These are phyloP conservation scores for Coemansia sp. DNA, from an alignment of 192 early-diverging fungal species.

Conservation along the genomic window DNA sequence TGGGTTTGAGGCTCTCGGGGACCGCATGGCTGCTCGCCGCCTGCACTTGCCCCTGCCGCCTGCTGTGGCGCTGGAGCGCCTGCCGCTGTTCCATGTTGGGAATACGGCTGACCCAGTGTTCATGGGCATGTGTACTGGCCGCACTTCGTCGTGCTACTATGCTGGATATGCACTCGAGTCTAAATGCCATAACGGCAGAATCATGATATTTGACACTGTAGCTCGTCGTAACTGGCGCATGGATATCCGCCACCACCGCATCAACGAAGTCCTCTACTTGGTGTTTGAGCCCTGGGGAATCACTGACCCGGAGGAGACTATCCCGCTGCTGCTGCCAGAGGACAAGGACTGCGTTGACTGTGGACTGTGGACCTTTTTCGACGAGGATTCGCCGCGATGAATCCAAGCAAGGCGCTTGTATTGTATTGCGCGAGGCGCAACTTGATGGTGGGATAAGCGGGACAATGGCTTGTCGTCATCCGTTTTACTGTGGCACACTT, in stretches of 20 bases:
- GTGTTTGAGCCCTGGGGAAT: slow-evolving; percentile 55
- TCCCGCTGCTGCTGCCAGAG: slow-evolving; percentile 42
- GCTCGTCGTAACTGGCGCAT: slow-evolving; percentile 64
- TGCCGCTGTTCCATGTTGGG: slow-evolving; percentile 91
- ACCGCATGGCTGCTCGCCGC: slow-evolving; percentile 71
- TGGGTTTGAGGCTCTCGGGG: slow-evolving; percentile 84
- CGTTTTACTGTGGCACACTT: neutral
- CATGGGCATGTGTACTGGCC: slow-evolving; percentile 78
- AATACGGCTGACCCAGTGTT: slow-evolving; percentile 92
- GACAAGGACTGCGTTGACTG: slow-evolving; percentile 74
- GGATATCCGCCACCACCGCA: slow-evolving; percentile 78
- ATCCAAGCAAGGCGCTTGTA: neutral
- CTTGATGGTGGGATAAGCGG: neutral
- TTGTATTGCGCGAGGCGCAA: neutral
- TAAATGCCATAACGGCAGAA: slow-evolving; percentile 79
- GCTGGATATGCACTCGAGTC: slow-evolving; percentile 77
- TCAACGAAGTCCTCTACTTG: slow-evolving; percentile 74
- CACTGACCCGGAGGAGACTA: slow-evolving; percentile 31
- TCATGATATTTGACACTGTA: slow-evolving; percentile 71
- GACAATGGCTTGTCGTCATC: neutral
- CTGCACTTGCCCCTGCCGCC: slow-evolving; percentile 77
- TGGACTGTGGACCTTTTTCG: slow-evolving; percentile 72
- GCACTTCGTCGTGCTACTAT: slow-evolving; percentile 66
- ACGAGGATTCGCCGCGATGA: slow-evolving; percentile 46
- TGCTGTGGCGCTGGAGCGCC: slow-evolving; percentile 49